Percentiles rank a stretch among this genome's conserved stretches.
These are phyloP conservation scores for Dictyostelium citrinum DNA, from an alignment of 78 protist genomes.

Conservation along the genomic window DNA sequence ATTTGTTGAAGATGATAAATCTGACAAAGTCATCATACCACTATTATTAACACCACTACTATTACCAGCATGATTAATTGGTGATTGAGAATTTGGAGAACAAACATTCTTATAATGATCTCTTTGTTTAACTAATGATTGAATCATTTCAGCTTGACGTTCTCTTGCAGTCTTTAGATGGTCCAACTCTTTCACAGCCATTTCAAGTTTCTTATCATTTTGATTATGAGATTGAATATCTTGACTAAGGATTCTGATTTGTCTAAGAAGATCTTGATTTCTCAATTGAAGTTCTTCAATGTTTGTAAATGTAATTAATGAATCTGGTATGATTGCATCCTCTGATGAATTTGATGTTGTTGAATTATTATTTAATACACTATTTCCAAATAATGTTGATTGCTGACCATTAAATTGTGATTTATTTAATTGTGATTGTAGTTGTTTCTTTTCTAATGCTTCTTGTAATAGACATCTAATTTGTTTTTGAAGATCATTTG, in stretches of 20 bases:
- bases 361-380: no score
- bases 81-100: not conserved
- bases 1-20: not conserved
- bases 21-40: not conserved
- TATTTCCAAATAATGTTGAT: not conserved
- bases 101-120: conserved; percentile 27
- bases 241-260: conserved; percentile 19
- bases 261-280: conserved; percentile 41
- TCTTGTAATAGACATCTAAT: conserved; percentile 42
- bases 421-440: not conserved
- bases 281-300: conserved; percentile 61
- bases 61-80: not conserved
- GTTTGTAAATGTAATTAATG: conserved; percentile 29
- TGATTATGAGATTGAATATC: not conserved
- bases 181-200: conserved; percentile 25
- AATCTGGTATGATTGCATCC: conserved; percentile 63
- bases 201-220: conserved; percentile 31
- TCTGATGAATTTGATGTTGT: not conserved
- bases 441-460: conserved; percentile 16
- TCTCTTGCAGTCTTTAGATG: not conserved
- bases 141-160: conserved; percentile 54
- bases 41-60: not conserved
- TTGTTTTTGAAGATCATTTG: conserved; percentile 43
- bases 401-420: not conserved
- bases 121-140: conserved; percentile 27